A percentile compares a stretch with the other conserved stretches of the same genome.
phyloP scores from a whole-genome alignment of 2,329 filamentous ascomycete species.

The Microcyclospora pomicola region DNA sequence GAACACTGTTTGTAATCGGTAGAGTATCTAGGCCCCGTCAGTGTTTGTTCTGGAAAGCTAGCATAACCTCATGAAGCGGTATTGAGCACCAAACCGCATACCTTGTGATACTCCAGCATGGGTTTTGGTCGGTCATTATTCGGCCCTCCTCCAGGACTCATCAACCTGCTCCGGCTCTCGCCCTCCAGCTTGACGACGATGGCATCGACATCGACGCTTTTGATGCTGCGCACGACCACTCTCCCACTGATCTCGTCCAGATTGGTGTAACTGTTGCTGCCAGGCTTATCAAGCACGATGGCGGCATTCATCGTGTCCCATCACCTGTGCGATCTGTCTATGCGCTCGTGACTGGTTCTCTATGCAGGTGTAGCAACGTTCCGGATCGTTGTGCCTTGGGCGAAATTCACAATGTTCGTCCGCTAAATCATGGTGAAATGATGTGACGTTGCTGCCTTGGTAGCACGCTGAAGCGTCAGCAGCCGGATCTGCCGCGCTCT shows the following conservation, averaged over 20 bases:
- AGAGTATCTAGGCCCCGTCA: constrained; percentile 45
- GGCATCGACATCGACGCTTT: constrained; percentile 32
- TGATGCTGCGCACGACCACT: constrained; percentile 31
- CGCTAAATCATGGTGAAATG: too few relatives aligned
- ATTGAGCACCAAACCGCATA: constrained; percentile 8
- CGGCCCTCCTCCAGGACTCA: constrained; percentile 32
- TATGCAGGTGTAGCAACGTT: too few relatives aligned
- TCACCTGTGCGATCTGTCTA: too few relatives aligned
- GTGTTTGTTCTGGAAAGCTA: constrained; percentile 9
- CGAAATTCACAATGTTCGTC: too few relatives aligned
- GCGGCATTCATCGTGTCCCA: constrained; percentile 13
- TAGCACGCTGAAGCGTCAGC: too few relatives aligned
- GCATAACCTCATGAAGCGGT: background rate
- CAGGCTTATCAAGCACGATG: constrained; percentile 21
- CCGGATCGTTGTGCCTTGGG: too few relatives aligned
- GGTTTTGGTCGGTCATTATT: constrained; percentile 30
- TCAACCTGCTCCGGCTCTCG: constrained; percentile 56
- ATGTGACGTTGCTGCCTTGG: too few relatives aligned
- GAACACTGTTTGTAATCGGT: constrained; percentile 59
- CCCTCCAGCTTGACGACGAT: constrained; percentile 76
- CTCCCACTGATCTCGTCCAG: constrained; percentile 56
- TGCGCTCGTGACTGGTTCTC: too few relatives aligned
- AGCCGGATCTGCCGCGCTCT: too few relatives aligned
- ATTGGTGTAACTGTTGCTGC: constrained; percentile 43
- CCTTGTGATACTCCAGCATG: constrained; percentile 39